A percentile compares a stretch with the other conserved stretches of the same genome.
Conservation (phyloP, 2,329 filamentous ascomycete species). For the Hypoxylon sp. region DNA sequence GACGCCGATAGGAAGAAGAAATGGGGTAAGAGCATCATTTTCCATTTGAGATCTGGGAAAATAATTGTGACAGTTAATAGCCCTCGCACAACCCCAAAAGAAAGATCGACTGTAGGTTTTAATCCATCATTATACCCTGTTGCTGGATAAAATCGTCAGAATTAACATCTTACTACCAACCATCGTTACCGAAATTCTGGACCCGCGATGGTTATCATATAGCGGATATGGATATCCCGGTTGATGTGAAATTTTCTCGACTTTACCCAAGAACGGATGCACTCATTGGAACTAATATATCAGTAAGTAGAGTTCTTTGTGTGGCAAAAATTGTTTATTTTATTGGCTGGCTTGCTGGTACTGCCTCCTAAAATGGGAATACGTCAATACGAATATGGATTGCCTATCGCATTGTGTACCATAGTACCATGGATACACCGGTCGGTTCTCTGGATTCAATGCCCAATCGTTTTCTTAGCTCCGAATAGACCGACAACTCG, state of each 20-base stretch:
- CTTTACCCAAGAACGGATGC: conserved; percentile 36
- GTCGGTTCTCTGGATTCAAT: neutral
- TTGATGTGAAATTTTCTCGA: conserved; percentile 31
- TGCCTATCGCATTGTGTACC: neutral
- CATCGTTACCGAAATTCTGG: conserved; percentile 13
- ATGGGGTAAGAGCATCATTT: conserved; percentile 11
- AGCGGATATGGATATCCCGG: conserved; percentile 30
- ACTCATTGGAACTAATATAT: conserved; percentile 9
- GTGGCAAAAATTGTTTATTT: conserved; percentile 10
- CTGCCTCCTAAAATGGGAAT: neutral
- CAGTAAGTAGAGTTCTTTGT: conserved; percentile 12
- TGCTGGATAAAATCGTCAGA: conserved; percentile 19
- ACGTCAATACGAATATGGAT: neutral
- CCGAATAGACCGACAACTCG: neutral
- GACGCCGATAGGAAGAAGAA: neutral
- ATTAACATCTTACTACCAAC: conserved; percentile 4
- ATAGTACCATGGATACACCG: neutral
- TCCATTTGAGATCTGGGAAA: neutral
- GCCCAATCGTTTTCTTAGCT: neutral
- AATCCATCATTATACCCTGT: conserved; percentile 1
- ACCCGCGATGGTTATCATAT: conserved; percentile 12
- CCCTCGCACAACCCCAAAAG: neutral
- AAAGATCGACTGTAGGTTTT: neutral
- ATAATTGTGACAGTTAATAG: neutral
- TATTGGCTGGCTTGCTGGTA: conserved; percentile 14